Conservation (phyloP, 257 asterid species). For the Nicotiana attenuata region DNA sequence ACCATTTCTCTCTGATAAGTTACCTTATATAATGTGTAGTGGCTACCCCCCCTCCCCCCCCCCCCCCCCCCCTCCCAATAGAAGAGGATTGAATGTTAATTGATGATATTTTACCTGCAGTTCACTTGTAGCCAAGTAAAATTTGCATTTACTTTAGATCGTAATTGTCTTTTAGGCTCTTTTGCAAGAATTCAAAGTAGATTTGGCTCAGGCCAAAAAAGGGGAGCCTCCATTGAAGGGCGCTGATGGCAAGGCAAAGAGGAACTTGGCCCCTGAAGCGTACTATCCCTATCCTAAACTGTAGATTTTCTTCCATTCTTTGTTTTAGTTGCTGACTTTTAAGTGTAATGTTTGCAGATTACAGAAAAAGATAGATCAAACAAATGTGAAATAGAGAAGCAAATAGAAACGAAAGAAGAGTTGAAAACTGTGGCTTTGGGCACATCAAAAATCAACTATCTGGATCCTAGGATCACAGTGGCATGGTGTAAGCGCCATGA, state of each 20-base stretch:
- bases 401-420: constrained; percentile 78
- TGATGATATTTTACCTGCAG: not conserved
- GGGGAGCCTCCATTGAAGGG: constrained; percentile 74
- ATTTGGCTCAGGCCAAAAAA: constrained; percentile 72
- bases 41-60: not conserved
- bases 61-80: not conserved
- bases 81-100: not conserved
- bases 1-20: not conserved
- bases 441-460: constrained; percentile 94
- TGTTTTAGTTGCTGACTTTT: constrained; percentile 18
- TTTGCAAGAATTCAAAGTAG: constrained; percentile 59
- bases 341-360: constrained; percentile 40
- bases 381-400: constrained; percentile 65
- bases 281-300: constrained; percentile 24
- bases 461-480: constrained; percentile 96
- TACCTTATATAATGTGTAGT: not conserved
- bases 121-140: constrained; percentile 1
- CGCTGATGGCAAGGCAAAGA: constrained; percentile 83
- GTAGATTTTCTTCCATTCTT: not conserved
- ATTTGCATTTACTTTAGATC: not conserved
- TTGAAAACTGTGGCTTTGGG: constrained; percentile 88
- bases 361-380: constrained; percentile 77
- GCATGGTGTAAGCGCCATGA: constrained; percentile 99
- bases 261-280: constrained; percentile 84
- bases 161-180: constrained; percentile 36